phyloP scores from a whole-genome alignment of 2,329 filamentous ascomycete species.

The Aspergillus sp. region DNA sequence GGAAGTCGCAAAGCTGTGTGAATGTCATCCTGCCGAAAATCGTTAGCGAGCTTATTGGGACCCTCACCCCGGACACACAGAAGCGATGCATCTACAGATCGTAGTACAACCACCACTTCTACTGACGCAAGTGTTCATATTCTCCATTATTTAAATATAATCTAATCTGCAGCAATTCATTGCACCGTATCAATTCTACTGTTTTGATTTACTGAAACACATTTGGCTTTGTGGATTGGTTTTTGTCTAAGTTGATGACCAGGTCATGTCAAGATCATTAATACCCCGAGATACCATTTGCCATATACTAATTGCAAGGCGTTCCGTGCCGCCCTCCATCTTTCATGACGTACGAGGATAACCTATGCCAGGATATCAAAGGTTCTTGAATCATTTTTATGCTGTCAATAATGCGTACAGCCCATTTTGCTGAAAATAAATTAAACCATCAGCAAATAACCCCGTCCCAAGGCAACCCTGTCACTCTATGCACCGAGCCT shows the following conservation, averaged over 20 bases:
- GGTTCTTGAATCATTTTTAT: conserved; percentile 46
- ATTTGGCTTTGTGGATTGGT: conserved; percentile 14
- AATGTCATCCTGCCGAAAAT: conserved; percentile 45
- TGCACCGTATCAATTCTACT: background rate
- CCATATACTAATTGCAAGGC: conserved; percentile 17
- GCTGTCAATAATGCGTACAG: conserved; percentile 47
- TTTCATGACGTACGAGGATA: conserved; percentile 24
- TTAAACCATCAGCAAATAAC: conserved; percentile 40
- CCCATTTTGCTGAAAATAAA: conserved; percentile 39
- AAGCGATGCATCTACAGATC: conserved; percentile 28
- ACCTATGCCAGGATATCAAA: conserved; percentile 40
- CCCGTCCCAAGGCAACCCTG: conserved; percentile 43
- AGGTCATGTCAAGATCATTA: conserved; percentile 16
- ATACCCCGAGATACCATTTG: conserved; percentile 20
- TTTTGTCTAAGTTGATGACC: conserved; percentile 13
- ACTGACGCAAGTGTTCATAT: background rate
- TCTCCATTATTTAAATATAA: background rate
- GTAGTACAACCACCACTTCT: conserved; percentile 14
- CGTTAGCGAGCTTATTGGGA: conserved; percentile 45
- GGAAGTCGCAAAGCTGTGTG: conserved; percentile 44
- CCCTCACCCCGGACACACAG: conserved; percentile 37
- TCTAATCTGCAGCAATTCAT: background rate
- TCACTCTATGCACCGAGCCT: conserved; percentile 47
- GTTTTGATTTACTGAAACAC: conserved; percentile 1
- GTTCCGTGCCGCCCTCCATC: conserved; percentile 6